Base-by-base conservation (phyloP, 2,329 filamentous ascomycete species). In the Fusarium sp. region DNA sequence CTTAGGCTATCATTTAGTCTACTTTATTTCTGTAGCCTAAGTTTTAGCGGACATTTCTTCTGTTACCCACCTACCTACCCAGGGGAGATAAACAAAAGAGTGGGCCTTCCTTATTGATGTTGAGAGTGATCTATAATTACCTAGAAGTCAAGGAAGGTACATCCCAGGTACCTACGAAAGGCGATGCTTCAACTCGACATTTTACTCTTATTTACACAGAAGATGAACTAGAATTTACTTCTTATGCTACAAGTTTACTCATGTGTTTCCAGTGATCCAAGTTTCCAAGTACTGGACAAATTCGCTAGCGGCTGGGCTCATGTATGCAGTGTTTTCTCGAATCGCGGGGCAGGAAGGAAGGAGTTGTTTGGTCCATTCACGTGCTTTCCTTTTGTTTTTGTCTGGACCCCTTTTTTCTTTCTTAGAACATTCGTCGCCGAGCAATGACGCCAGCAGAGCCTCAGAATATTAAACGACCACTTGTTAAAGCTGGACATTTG, bases 321-420 rank as follows among this genome's bases (percentile, higher is more conserved):
- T 34, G 28, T 21, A 7, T 14, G 14, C 34, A 23, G 37, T 49
- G 14, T 26, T 41, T 58, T 50, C 53, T 58, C 26, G 43, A 43
- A 70, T 59, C 67, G 63, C 55, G 67, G 67, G 67, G 70, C 70
- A 59, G 67, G 70, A 70, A 58, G 28, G 70, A 70, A 59, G 28
- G 23, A 51, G 62, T 57, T 62, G n/a, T 37, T 37, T 25, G 43
- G 21, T 54, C n/a, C n/a, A 58, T 65, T 69, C 63, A 62, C 55
- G 63, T 70, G 67, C 51, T 49, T 55, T 54, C 41, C 23, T 34
- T 30, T 57, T 49, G 25, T 57, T 65, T 44, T 28, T 46, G 28
- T 44, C 25, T 45, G 52, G 52, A 50, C 60, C 66, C 41, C 21
- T 51, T 51, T 54, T 39, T 51, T 37, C 25, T 13, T 54, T 44